These are phyloP conservation scores for Leccinum subrobustum DNA, from an alignment of 1,284 basidiomycete genomes.

Conservation along the genomic window DNA sequence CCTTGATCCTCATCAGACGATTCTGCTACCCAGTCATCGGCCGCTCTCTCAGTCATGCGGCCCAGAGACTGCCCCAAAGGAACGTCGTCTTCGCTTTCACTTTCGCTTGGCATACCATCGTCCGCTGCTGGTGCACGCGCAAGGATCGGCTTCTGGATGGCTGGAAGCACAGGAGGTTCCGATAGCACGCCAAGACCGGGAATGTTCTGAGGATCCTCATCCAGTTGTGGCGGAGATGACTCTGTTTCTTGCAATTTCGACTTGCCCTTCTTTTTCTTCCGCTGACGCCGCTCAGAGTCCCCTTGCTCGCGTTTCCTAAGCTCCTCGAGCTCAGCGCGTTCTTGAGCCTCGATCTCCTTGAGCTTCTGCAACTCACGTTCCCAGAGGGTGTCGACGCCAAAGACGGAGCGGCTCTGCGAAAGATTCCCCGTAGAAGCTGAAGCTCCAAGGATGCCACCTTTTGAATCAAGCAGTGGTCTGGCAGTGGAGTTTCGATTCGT, in stretches of 20 bases:
- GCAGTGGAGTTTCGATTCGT: slow-evolving; percentile 49
- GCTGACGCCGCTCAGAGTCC: slow-evolving; percentile 40
- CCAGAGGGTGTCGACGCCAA: slow-evolving; percentile 81
- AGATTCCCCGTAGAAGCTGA: slow-evolving; percentile 33
- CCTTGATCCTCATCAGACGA: slow-evolving; percentile 56
- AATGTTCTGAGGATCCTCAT: slow-evolving; percentile 12
- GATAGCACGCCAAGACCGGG: slow-evolving; percentile 36
- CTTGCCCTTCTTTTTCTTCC: slow-evolving; percentile 45
- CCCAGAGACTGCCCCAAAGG: slow-evolving; percentile 26
- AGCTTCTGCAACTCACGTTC: slow-evolving; percentile 76
- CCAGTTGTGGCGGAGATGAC: slow-evolving; percentile 13
- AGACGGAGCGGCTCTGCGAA: slow-evolving; percentile 64
- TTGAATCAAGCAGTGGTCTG: slow-evolving; percentile 62
- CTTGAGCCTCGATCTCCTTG: slow-evolving; percentile 64
- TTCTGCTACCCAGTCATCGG: slow-evolving; percentile 54
- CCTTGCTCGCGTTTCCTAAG: slow-evolving; percentile 43
- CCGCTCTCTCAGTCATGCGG: slow-evolving; percentile 31
- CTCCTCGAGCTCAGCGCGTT: slow-evolving; percentile 53
- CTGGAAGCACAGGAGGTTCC: slow-evolving; percentile 57
- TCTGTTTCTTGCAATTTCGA: slow-evolving; percentile 44
- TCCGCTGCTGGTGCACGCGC: slow-evolving; percentile 45
- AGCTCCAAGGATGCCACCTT: slow-evolving; percentile 33
- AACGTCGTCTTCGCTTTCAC: slow-evolving; percentile 49
- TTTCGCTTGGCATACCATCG: slow-evolving; percentile 48
- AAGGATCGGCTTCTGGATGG: slow-evolving; percentile 46